Evolutionary conservation across 1,284 basidiomycete genomes (phyloP), one percentile per base, ranked within the genome.

Genomic region (Wolfiporia cocos): DNA sequence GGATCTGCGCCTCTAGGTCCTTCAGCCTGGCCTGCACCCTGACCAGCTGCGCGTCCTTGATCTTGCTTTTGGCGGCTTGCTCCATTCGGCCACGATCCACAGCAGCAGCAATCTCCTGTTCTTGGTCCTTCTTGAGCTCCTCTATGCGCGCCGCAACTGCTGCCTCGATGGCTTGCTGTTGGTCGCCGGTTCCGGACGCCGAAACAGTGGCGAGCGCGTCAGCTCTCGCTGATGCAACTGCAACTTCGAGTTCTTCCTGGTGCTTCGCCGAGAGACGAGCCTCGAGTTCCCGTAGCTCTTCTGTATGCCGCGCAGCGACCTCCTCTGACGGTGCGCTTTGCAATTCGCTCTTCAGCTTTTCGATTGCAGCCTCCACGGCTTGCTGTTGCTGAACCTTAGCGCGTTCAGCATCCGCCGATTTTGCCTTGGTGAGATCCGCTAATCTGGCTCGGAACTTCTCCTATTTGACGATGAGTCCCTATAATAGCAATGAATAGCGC

Each of bases 41-140:
- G 23, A 78, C 66, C 14, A 87, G 64, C 51, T 82, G 80, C 2
- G 66, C 62, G 49, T 88, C 85, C 62, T 86, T 87, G 37, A 88
- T 50, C 57, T 79, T 84, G 30, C 66, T 56, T 62, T 83, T 85
- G 17, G 74, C 67, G 1, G 54, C 64, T 37, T 71, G 67, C 49
- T 87, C 84, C 63, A 72, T 67, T 38, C 85, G 67, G 3, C 84
- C 85, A 3, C 73, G 65, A 35, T 87, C 85, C 11, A 81, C 70
- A 1, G 84, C 84, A 3, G 73, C 67, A 4, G 70, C 68, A 28
- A 85, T 71, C 38, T 82, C 81, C 26, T 74, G 67, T 7, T 68
- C 64, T 18, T 75, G 74, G 39, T 65, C 67, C 6, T 67, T 65
- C 52, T 70, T 63, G 2, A 70, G 48, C 46, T 69, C 65, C 46